Evolutionary conservation across 1,139 yeast genomes (phyloP).

Genomic region (Hansenula sp.): DNA sequence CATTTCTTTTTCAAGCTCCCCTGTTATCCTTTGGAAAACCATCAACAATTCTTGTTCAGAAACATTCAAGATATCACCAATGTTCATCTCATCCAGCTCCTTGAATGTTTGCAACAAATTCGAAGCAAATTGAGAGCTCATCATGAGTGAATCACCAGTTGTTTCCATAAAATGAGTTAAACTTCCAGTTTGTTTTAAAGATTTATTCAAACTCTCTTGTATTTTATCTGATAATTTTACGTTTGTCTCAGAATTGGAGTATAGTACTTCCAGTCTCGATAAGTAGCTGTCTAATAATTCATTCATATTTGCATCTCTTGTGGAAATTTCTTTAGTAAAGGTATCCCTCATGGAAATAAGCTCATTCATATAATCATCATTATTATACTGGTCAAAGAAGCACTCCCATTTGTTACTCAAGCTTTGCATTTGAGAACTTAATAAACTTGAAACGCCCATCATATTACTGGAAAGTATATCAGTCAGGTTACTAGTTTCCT

Average conservation of each 20-base stretch:
- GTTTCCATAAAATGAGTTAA: not conserved
- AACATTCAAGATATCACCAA: not conserved
- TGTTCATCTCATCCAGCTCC: not conserved
- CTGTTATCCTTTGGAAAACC: not conserved
- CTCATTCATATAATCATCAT: not conserved
- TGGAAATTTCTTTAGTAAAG: not conserved
- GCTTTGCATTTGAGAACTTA: not conserved
- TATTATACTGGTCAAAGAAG: not conserved
- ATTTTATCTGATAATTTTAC: not conserved
- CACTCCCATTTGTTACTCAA: not conserved
- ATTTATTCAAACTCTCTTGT: not conserved
- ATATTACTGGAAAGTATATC: not conserved
- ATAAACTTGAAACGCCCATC: not conserved
- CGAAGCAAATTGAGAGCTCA: not conserved
- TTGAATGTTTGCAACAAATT: not conserved
- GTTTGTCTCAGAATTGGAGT: not conserved
- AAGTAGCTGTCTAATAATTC: not conserved
- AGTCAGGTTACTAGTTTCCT: not conserved
- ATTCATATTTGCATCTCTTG: not conserved
- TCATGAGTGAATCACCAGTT: not conserved
- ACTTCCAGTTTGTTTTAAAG: not conserved
- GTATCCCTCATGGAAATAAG: not conserved
- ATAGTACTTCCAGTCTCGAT: not conserved
- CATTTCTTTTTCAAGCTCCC: not conserved
- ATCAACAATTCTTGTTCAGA: not conserved